phyloP scores from a whole-genome alignment of 2,329 filamentous ascomycete genomes.

The Fusarium pseudograminearum region DNA sequence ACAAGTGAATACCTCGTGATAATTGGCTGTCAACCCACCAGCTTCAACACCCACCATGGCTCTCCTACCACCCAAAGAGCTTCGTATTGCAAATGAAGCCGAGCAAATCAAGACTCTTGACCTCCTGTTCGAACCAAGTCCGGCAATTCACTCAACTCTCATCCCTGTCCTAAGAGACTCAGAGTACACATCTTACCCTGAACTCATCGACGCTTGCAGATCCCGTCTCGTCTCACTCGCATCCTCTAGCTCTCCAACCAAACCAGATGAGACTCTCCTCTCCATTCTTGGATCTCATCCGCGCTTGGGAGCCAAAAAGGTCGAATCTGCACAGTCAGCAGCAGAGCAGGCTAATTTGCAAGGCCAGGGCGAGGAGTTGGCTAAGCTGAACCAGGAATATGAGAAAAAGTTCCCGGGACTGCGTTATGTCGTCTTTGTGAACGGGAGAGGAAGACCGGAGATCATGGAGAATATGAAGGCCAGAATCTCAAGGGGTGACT shows the following conservation, averaged over 20 bases:
- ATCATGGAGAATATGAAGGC: conserved; percentile 86
- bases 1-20: not conserved
- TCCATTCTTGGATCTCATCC: conserved; percentile 85
- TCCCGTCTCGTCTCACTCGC: conserved; percentile 71
- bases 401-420: conserved; percentile 84
- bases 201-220: conserved; percentile 76
- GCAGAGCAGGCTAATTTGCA: conserved; percentile 84
- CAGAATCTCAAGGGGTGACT: conserved; percentile 77
- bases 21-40: conserved; percentile 1
- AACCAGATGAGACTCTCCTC: conserved; percentile 68
- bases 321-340: conserved; percentile 84
- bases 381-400: conserved; percentile 78
- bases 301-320: conserved; percentile 82
- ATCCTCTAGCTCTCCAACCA: conserved; percentile 60
- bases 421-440: conserved; percentile 92
- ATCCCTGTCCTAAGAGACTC: conserved; percentile 70
- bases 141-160: conserved; percentile 77
- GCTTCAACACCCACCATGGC: conserved; percentile 37
- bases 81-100: conserved; percentile 67
- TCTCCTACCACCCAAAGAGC: conserved; percentile 68
- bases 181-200: conserved; percentile 74
- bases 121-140: conserved; percentile 85
- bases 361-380: conserved; percentile 70
- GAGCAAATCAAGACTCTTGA: conserved; percentile 73
- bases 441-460: conserved; percentile 77